Percentiles rank a stretch among this genome's conserved stretches.
phyloP scores from a whole-genome alignment of 768 basidiomycete species.

The Dentipellis sp. region DNA sequence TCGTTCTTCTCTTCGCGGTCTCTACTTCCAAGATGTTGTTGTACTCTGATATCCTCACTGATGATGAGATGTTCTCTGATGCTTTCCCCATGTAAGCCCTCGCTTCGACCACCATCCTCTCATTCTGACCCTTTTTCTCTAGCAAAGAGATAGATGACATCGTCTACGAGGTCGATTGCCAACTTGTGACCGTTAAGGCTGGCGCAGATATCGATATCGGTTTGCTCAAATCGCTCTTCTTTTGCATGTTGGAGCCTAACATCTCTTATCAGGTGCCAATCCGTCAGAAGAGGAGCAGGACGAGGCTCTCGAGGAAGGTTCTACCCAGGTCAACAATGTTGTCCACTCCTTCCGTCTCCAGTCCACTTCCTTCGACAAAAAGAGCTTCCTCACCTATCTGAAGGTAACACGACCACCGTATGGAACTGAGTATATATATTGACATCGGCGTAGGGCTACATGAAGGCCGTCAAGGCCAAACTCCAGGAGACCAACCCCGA shows the following conservation, averaged over 20 bases:
- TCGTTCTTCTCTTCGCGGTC: slow-evolving; percentile 9
- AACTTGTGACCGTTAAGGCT: slow-evolving; percentile 54
- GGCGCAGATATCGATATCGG: slow-evolving; percentile 88
- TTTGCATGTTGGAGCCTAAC: background rate
- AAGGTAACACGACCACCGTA: slow-evolving; percentile 42
- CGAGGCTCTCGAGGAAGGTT: slow-evolving; percentile 76
- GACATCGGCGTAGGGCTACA: slow-evolving; percentile 58
- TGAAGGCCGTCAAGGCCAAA: slow-evolving; percentile 79
- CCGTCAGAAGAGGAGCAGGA: slow-evolving; percentile 83
- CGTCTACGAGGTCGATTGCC: slow-evolving; percentile 83
- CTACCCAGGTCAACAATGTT: slow-evolving; percentile 78
- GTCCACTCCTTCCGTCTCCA: slow-evolving; percentile 88
- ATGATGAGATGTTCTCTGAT: slow-evolving; percentile 92
- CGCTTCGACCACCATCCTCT: background rate
- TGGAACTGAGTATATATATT: background rate
- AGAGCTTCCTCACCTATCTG: slow-evolving; percentile 70
- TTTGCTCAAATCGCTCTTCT: slow-evolving; percentile 21
- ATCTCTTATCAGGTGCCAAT: slow-evolving; percentile 61
- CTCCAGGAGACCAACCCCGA: slow-evolving; percentile 47
- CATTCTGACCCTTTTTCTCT: slow-evolving; percentile 3
- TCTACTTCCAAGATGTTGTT: slow-evolving; percentile 50
- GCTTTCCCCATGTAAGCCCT: slow-evolving; percentile 73
- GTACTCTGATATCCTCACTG: slow-evolving; percentile 62
- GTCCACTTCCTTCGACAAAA: slow-evolving; percentile 80
- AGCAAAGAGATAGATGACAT: slow-evolving; percentile 75